These are phyloP conservation scores for Penicillium brevicompactum DNA, from an alignment of 2,329 filamentous ascomycete genomes.

Conservation along the genomic window DNA sequence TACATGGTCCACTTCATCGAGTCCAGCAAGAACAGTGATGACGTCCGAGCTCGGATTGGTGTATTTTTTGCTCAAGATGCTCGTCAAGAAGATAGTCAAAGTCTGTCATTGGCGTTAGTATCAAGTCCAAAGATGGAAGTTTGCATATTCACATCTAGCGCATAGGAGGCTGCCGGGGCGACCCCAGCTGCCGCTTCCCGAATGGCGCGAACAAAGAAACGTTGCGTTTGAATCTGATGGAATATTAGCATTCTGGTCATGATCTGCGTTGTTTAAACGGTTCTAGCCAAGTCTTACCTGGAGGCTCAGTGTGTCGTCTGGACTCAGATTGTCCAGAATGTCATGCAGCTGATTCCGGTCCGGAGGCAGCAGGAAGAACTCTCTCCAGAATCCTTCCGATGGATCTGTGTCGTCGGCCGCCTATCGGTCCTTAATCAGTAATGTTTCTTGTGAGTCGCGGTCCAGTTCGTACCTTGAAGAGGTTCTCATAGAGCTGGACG, in stretches of 20 bases:
- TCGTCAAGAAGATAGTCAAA: constrained; percentile 81
- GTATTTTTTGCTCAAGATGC: constrained; percentile 84
- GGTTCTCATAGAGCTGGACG: constrained; percentile 79
- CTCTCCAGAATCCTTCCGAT: constrained; percentile 90
- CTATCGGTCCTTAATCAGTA: constrained; percentile 40
- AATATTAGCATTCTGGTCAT: not conserved
- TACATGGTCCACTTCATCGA: constrained; percentile 82
- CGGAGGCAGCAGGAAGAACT: constrained; percentile 89
- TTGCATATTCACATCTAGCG: constrained; percentile 70
- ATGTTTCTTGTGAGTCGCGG: constrained; percentile 1
- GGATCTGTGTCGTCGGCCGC: constrained; percentile 69
- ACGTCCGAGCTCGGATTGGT: constrained; percentile 94
- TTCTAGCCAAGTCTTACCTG: constrained; percentile 54
- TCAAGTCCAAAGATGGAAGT: not conserved
- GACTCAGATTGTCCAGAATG: constrained; percentile 69
- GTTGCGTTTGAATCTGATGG: constrained; percentile 65
- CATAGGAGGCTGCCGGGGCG: constrained; percentile 70
- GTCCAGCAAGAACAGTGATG: constrained; percentile 83
- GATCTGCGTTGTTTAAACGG: not conserved
- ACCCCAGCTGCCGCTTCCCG: constrained; percentile 64
- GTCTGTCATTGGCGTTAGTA: constrained; percentile 64
- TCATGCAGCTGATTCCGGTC: constrained; percentile 69
- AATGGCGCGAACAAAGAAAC: constrained; percentile 76
- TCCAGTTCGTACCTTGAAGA: constrained; percentile 63
- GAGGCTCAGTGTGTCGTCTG: constrained; percentile 74